These are phyloP conservation scores for Cicer arietinum DNA, from an alignment of 306 rosid species.

Conservation along the genomic window DNA sequence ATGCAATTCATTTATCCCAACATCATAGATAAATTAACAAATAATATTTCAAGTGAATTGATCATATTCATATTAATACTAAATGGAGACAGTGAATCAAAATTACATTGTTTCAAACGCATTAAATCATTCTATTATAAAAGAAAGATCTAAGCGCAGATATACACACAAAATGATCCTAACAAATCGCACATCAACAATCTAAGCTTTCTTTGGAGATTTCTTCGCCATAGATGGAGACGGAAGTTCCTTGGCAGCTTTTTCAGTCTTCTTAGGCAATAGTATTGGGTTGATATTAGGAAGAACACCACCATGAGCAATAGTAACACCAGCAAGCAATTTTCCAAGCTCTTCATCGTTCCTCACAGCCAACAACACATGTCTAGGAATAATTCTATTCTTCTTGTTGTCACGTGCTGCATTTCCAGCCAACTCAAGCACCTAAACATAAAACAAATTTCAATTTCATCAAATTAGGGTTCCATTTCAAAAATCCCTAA, in stretches of 20 bases:
- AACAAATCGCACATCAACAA: neutral
- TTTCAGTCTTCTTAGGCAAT: conserved; percentile 72
- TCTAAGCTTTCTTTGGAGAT: conserved; percentile 76
- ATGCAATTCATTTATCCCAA: too few species aligned
- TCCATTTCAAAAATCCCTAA: neutral
- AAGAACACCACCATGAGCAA: conserved; percentile 87
- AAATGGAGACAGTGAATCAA: neutral
- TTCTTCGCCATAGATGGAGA: conserved; percentile 72
- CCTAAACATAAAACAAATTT: conserved; percentile 37
- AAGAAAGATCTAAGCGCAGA: conserved; percentile 10
- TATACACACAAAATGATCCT: conserved; percentile 49
- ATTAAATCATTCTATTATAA: neutral
- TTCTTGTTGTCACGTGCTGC: conserved; percentile 93
- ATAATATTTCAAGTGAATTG: neutral
- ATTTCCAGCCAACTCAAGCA: conserved; percentile 89
- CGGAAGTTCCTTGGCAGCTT: conserved; percentile 57
- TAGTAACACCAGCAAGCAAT: conserved; percentile 79
- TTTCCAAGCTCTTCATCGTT: conserved; percentile 90
- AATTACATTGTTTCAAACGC: conserved; percentile 4
- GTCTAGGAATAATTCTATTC: conserved; percentile 78
- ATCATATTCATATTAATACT: neutral
- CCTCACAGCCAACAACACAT: conserved; percentile 75
- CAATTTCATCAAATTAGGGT: conserved; percentile 1
- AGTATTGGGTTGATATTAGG: conserved; percentile 84
- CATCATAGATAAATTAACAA: neutral